Base-by-base conservation (phyloP, 805 yeast genomes). In the Monosporozyma yasuniensis region DNA sequence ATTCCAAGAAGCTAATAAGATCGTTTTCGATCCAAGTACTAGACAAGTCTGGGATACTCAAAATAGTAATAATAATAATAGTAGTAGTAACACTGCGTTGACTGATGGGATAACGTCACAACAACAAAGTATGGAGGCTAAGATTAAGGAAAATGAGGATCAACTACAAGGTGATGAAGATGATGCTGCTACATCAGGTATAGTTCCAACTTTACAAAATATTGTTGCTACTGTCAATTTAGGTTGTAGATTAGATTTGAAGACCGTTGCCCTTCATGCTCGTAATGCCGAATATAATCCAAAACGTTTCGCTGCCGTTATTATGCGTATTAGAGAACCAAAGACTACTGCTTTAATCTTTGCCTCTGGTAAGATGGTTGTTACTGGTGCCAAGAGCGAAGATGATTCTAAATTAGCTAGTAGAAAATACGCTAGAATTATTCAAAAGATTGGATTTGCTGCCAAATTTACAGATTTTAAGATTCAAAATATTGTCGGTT, bases 301-400 rank as follows among this genome's bases (percentile, higher is more conserved):
- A 47, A 88, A 86, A 67, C 95, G 99, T 74, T 93, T 93, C 74
- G 99, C 99, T 12, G 99, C 99, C 52, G 99, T 93, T 46, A 93
- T 93, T 60, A 93, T 93, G 99, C 87, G 99, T 77, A 93, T 93
- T 60, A 81, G 99, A 70, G 99, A 93, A 68, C 99, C 99, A 16
- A 93, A 93, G 69, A 93, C 99, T 1, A 93, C 99, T 2, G 98
- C 99, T 0, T 76, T 93, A 58, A 93, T 93, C 57, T 93, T 93
- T 69, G 99, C 99, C 1, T 89, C 97, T 2, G 99, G 99, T 63
- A 93, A 93, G 70, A 93, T 93, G 99, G 99, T 93, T 58, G 99
- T 93, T 14, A 93, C 98, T 28, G 99, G 99, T 79, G 99, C 99
- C 22, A 93, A 93, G 69, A 85, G 96, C 35, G 99, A 93, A 68